A percentile compares a stretch with the other conserved stretches of the same genome.
Conservation (phyloP, 2,329 filamentous ascomycete genomes). For the Zymoseptoria pseudotritici region DNA sequence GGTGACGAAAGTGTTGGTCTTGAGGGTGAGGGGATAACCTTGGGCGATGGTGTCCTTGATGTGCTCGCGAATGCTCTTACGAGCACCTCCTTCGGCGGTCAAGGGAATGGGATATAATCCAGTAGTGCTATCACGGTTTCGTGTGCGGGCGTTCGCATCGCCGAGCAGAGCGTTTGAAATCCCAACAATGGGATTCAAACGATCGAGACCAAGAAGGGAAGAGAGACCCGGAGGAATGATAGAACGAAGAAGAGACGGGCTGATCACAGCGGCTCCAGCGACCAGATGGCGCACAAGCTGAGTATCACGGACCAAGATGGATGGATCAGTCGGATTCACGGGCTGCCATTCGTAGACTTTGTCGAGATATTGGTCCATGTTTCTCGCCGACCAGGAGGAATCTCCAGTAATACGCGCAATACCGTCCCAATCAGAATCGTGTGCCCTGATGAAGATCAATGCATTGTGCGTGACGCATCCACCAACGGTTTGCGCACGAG, state of each 20-base stretch:
- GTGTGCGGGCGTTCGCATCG: conserved; percentile 35
- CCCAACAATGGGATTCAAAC: conserved; percentile 36
- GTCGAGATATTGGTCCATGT: conserved; percentile 51
- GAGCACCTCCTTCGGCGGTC: conserved; percentile 39
- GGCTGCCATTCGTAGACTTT: conserved; percentile 35
- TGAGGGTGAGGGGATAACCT: conserved; percentile 49
- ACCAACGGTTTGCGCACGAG: conserved; percentile 49
- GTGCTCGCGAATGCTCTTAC: conserved; percentile 53
- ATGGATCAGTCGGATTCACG: conserved; percentile 15
- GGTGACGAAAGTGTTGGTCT: conserved; percentile 55
- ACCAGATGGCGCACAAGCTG: conserved; percentile 16
- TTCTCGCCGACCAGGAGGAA: conserved; percentile 47
- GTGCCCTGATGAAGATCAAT: conserved; percentile 50
- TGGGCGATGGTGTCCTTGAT: conserved; percentile 44
- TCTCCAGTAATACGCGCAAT: conserved; percentile 54
- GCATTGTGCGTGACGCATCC: conserved; percentile 54
- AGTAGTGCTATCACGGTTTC: conserved; percentile 39
- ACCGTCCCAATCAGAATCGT: conserved; percentile 52
- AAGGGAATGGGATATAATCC: conserved; percentile 54
- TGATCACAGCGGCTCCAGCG: conserved; percentile 15
- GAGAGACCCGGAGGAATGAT: background rate
- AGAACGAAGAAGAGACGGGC: background rate
- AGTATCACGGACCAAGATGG: conserved; percentile 15
- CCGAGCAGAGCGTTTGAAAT: conserved; percentile 41
- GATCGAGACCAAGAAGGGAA: conserved; percentile 21